A percentile compares a stretch with the other conserved stretches of the same genome.
Conservation (phyloP, 768 basidiomycete genomes). For the Clavaria fumosa region DNA sequence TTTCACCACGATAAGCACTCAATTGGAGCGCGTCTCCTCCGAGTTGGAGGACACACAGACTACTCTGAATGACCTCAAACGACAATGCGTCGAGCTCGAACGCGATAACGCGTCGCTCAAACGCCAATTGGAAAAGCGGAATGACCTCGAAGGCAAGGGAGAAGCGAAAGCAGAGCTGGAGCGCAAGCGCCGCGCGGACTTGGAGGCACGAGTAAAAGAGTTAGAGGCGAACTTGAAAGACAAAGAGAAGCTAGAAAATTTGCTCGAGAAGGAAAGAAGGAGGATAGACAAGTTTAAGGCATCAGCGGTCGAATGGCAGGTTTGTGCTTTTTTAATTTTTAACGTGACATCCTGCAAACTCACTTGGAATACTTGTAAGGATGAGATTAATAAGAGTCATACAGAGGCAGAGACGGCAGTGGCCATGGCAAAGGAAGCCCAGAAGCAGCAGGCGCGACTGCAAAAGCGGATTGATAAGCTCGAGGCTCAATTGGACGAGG, state of each 20-base stretch:
- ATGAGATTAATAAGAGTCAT: slow-evolving; percentile 12
- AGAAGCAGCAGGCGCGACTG: slow-evolving; percentile 22
- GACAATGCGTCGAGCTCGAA: slow-evolving; percentile 40
- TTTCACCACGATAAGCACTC: slow-evolving; percentile 29
- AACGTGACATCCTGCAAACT: neutral
- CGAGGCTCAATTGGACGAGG: slow-evolving; percentile 26
- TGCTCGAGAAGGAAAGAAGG: slow-evolving; percentile 27
- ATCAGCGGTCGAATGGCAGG: slow-evolving; percentile 31
- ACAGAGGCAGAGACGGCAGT: slow-evolving; percentile 25
- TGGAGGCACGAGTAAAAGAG: slow-evolving; percentile 39
- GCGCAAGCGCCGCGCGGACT: slow-evolving; percentile 37
- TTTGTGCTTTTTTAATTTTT: slow-evolving; percentile 12
- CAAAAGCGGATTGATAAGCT: slow-evolving; percentile 31
- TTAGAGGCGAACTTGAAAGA: slow-evolving; percentile 23
- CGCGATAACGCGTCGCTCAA: slow-evolving; percentile 39
- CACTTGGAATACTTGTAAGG: neutral
- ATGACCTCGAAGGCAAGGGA: slow-evolving; percentile 48
- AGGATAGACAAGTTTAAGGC: slow-evolving; percentile 28
- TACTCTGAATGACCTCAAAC: slow-evolving; percentile 37
- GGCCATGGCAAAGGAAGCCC: slow-evolving; percentile 21
- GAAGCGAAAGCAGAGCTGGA: slow-evolving; percentile 39
- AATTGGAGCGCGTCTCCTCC: slow-evolving; percentile 40
- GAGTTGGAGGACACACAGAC: slow-evolving; percentile 43
- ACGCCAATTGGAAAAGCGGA: slow-evolving; percentile 55
- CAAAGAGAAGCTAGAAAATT: slow-evolving; percentile 19